These are phyloP conservation scores for Colletotrichum chlorophyti DNA, from an alignment of 2,329 filamentous ascomycete genomes.

Conservation along the genomic window DNA sequence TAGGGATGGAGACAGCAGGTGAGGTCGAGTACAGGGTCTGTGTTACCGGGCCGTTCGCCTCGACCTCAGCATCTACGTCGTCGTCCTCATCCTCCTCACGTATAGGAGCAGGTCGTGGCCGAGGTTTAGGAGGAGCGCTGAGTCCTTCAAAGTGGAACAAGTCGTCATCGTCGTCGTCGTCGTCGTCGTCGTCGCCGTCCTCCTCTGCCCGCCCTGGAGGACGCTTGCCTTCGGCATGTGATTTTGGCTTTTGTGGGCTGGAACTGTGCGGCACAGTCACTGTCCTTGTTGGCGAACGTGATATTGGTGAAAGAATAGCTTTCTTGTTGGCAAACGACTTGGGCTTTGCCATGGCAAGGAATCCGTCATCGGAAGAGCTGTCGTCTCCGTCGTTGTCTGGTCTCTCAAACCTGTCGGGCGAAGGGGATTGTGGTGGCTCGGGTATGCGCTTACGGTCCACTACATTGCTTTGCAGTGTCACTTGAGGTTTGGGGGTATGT, in stretches of 20 bases:
- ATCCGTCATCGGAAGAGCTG: conserved; percentile 48
- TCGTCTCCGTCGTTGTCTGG: conserved; percentile 33
- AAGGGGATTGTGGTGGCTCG: neutral
- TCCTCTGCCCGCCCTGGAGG: conserved; percentile 4
- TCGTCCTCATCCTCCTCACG: conserved; percentile 43
- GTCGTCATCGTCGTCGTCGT: conserved; percentile 41
- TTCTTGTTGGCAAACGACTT: conserved; percentile 39
- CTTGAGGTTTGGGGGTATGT: neutral
- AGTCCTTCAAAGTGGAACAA: conserved; percentile 55
- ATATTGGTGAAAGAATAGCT: conserved; percentile 25
- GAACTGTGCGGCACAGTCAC: conserved; percentile 8
- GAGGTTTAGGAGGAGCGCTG: conserved; percentile 37
- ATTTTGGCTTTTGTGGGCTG: neutral
- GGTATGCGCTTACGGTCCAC: neutral
- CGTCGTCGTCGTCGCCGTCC: conserved; percentile 32
- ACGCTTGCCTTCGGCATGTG: neutral
- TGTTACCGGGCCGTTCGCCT: conserved; percentile 24
- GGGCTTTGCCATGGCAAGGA: conserved; percentile 47
- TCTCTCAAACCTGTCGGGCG: neutral
- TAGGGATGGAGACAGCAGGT: conserved; percentile 49
- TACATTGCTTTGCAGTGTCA: neutral
- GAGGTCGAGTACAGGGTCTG: conserved; percentile 49
- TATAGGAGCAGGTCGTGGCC: conserved; percentile 34
- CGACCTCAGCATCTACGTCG: conserved; percentile 35
- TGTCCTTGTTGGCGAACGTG: conserved; percentile 19